phyloP scores from a whole-genome alignment of 2,329 filamentous ascomycete genomes.

The Stagonosporopsis tanaceti region DNA sequence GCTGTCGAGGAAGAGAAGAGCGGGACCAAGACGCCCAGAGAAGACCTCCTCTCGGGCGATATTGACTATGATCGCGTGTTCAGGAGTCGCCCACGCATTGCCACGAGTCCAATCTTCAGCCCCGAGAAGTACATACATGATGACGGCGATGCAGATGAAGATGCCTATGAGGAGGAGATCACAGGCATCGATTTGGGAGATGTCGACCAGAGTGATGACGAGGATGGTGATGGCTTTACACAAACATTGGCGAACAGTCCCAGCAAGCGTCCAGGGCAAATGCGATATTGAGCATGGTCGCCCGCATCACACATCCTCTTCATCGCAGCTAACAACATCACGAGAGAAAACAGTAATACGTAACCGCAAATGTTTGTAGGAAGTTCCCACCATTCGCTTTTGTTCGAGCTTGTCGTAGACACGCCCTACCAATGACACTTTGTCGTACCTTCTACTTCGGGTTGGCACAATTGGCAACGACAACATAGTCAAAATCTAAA shows the following conservation, averaged over 20 bases:
- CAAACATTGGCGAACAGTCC: constrained; percentile 44
- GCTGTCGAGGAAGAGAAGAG: constrained; percentile 31
- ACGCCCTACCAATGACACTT: not conserved
- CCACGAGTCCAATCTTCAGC: constrained; percentile 70
- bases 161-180: constrained; percentile 35
- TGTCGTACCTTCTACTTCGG: constrained; percentile 1
- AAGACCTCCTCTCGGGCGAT: constrained; percentile 75
- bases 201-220: constrained; percentile 40
- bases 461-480: not conserved
- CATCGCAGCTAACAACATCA: not conserved
- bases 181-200: constrained; percentile 44
- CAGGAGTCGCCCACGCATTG: constrained; percentile 81
- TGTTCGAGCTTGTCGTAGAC: not conserved
- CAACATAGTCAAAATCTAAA: not conserved
- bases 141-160: constrained; percentile 19
- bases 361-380: not conserved
- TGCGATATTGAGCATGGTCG: not conserved
- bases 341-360: not conserved
- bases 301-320: not conserved
- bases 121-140: constrained; percentile 22
- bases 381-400: not conserved
- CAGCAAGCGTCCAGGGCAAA: constrained; percentile 29
- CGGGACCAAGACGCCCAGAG: constrained; percentile 61
- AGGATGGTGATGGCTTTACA: constrained; percentile 34
- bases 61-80: constrained; percentile 84